Conservation (phyloP, 768 basidiomycete genomes). For the Megacollybia marginata region DNA sequence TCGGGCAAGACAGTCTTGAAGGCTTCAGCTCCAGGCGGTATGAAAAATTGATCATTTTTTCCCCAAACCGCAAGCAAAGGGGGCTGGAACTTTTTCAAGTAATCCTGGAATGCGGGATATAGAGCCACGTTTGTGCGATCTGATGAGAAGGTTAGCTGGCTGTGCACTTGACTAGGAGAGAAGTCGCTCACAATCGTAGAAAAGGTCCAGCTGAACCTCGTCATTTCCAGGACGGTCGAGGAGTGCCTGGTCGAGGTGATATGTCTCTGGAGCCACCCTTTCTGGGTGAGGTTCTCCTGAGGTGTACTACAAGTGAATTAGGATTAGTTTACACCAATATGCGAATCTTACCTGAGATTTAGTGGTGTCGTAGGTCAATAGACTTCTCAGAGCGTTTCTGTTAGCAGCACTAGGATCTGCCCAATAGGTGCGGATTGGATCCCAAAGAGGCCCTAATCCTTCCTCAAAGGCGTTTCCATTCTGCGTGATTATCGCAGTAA, state of each 20-base stretch:
- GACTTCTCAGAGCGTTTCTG: slow-evolving; percentile 9
- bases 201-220: slow-evolving; percentile 37
- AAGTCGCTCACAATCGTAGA: slow-evolving; percentile 19
- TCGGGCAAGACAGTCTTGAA: slow-evolving; percentile 30
- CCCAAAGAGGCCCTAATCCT: slow-evolving; percentile 36
- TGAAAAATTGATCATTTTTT: slow-evolving; percentile 35
- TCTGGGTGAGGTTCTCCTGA: slow-evolving; percentile 27
- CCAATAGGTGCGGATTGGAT: slow-evolving; percentile 24
- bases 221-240: slow-evolving; percentile 28
- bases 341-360: slow-evolving; percentile 20
- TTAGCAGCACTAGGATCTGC: slow-evolving; percentile 17
- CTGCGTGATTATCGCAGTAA: slow-evolving; percentile 38
- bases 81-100: slow-evolving; percentile 29
- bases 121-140: slow-evolving; percentile 33
- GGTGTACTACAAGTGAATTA: slow-evolving; percentile 22
- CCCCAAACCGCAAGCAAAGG: slow-evolving; percentile 44
- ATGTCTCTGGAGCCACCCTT: slow-evolving; percentile 28
- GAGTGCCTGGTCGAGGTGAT: slow-evolving; percentile 34
- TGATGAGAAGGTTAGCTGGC: slow-evolving; percentile 10
- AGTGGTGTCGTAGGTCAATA: slow-evolving; percentile 22
- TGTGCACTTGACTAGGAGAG: neutral
- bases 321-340: too few relatives aligned
- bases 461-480: slow-evolving; percentile 44
- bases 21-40: slow-evolving; percentile 37
- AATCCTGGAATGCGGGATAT: slow-evolving; percentile 39